phyloP scores from a whole-genome alignment of 305 asterid species.

The Plantago coronopus region DNA sequence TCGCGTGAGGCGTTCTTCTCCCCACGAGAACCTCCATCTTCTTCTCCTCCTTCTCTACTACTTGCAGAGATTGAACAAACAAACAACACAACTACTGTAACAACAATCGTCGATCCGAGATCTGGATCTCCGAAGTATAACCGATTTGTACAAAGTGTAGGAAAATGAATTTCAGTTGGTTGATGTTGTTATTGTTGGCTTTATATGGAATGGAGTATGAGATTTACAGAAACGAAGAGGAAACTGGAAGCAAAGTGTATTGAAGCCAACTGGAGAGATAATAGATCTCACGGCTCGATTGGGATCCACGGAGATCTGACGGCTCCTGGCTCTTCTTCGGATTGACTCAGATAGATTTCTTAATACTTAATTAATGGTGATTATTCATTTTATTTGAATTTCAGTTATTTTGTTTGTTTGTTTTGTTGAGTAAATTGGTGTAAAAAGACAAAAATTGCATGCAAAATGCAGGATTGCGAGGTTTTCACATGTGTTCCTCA shows the following conservation, averaged over 20 bases:
- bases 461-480: too few relatives aligned
- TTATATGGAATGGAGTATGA: conserved; percentile 16
- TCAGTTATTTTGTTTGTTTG: too few relatives aligned
- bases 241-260: conserved; percentile 29
- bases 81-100: too few relatives aligned
- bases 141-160: background rate
- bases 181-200: background rate
- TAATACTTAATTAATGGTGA: too few relatives aligned
- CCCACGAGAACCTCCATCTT: conserved; percentile 33
- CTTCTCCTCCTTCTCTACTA: background rate
- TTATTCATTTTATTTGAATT: too few relatives aligned
- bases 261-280: conserved; percentile 19
- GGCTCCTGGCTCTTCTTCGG: background rate
- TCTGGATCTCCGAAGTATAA: conserved; percentile 28
- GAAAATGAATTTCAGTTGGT: background rate
- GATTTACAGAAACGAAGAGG: conserved; percentile 24
- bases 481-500: too few relatives aligned
- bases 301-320: background rate
- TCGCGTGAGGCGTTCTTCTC: conserved; percentile 32
- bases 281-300: background rate
- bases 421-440: too few relatives aligned
- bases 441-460: too few relatives aligned
- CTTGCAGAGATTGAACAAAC: conserved; percentile 13
- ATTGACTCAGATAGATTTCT: background rate
- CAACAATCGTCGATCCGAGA: conserved; percentile 16